Percentiles rank a stretch among this genome's conserved stretches.
These are phyloP conservation scores for Hyaloscypha bicolor DNA, from an alignment of 495 filamentous ascomycete species.

Conservation along the genomic window DNA sequence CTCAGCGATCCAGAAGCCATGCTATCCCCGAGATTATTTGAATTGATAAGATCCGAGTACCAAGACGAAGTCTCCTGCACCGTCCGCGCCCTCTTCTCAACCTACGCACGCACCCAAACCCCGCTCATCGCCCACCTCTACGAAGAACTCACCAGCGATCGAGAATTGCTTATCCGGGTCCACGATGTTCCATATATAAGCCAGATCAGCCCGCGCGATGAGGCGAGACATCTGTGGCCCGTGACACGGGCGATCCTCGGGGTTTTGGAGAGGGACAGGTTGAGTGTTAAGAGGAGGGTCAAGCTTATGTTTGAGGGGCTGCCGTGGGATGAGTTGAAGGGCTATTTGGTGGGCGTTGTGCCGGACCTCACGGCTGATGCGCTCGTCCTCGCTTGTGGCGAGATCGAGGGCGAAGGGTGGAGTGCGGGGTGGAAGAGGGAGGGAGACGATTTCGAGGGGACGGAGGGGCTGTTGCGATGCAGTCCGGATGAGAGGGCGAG, in stretches of 20 bases:
- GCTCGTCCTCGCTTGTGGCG: neutral
- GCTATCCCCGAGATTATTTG: neutral
- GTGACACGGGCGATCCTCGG: neutral
- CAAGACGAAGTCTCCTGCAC: conserved; percentile 4
- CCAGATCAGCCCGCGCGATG: neutral
- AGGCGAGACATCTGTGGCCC: neutral
- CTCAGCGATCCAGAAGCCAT: neutral
- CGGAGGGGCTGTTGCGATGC: neutral
- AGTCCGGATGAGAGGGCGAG: conserved; percentile 4
- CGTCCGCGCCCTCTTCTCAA: neutral
- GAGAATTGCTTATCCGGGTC: neutral
- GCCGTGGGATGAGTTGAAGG: conserved; percentile 2
- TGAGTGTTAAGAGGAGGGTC: conserved; percentile 8
- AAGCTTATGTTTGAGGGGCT: conserved; percentile 3
- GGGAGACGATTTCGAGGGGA: conserved; percentile 3
- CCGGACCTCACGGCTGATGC: conserved; percentile 13
- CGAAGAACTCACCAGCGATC: neutral
- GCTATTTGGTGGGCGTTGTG: neutral
- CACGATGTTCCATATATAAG: neutral
- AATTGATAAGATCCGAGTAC: neutral
- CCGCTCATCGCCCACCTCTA: neutral
- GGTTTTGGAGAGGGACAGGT: conserved; percentile 5
- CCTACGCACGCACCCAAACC: neutral
- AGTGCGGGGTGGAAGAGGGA: neutral
- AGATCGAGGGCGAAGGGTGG: neutral